Conservation (phyloP, 1,284 basidiomycete species). For the Vanrija humicola region DNA sequence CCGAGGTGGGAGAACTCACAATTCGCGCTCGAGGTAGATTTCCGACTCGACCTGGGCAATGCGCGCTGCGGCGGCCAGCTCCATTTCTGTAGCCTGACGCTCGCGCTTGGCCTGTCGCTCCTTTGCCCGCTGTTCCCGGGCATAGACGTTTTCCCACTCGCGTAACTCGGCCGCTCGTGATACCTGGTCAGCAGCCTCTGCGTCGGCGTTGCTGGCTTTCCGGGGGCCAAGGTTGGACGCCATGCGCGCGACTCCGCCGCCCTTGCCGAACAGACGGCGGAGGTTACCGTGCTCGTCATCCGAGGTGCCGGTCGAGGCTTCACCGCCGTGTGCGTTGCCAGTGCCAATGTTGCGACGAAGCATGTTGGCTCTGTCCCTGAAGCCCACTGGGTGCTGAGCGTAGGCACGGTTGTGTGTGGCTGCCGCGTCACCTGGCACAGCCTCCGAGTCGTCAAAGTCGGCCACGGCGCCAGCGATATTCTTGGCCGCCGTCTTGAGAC, state of each 20-base stretch:
- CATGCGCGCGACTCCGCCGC: background rate
- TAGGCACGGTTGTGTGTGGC: background rate
- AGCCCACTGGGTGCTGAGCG: background rate
- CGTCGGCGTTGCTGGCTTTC: background rate
- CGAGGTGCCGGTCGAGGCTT: slow-evolving; percentile 2
- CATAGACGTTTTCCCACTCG: slow-evolving; percentile 1
- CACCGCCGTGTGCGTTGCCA: background rate
- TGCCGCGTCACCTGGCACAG: background rate
- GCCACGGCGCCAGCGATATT: background rate
- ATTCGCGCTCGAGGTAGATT: slow-evolving; percentile 11
- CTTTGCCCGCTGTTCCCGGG: background rate
- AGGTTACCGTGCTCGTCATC: slow-evolving; percentile 11
- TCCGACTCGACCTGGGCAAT: slow-evolving; percentile 6
- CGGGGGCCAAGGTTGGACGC: background rate
- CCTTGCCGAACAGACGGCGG: background rate
- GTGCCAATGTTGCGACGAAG: background rate
- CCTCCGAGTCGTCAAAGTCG: background rate
- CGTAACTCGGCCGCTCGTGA: background rate
- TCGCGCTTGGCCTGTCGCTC: slow-evolving; percentile 1
- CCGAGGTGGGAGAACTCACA: background rate
- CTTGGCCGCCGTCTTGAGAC: background rate
- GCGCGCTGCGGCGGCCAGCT: slow-evolving; percentile 4
- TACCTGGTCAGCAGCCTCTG: background rate
- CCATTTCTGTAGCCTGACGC: slow-evolving; percentile 4
- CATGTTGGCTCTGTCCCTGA: background rate